These are phyloP conservation scores for Xylaria sp. DNA, from an alignment of 2,329 filamentous ascomycete species.

Conservation along the genomic window DNA sequence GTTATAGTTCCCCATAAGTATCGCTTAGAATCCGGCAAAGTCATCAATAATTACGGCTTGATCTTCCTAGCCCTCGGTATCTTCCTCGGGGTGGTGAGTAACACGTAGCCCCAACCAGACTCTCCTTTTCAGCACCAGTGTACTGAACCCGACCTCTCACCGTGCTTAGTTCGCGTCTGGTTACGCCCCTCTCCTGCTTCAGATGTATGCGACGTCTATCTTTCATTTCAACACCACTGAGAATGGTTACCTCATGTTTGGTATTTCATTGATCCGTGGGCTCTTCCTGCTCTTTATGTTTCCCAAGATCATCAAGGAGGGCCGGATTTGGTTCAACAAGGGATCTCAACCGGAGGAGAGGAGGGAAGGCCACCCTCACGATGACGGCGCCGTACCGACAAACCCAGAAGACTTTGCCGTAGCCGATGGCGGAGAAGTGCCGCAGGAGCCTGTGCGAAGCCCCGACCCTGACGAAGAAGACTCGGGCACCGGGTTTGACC, in stretches of 20 bases:
- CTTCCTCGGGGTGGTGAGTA: conserved; percentile 70
- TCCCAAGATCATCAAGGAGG: conserved; percentile 62
- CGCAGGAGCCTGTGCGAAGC: conserved; percentile 43
- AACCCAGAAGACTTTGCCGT: conserved; percentile 44
- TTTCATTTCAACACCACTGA: conserved; percentile 67
- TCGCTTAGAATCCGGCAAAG: conserved; percentile 60
- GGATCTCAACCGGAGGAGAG: conserved; percentile 9
- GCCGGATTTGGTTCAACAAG: conserved; percentile 54
- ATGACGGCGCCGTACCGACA: conserved; percentile 36
- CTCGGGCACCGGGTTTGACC: conserved; percentile 64
- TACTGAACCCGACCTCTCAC: conserved; percentile 19
- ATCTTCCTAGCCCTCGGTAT: conserved; percentile 73
- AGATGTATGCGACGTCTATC: conserved; percentile 67
- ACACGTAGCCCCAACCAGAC: background rate
- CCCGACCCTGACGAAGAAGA: conserved; percentile 47
- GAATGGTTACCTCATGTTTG: conserved; percentile 68
- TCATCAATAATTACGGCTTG: conserved; percentile 69
- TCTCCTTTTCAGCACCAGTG: background rate
- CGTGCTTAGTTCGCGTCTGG: conserved; percentile 67
- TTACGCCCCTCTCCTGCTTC: conserved; percentile 71
- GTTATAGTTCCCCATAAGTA: conserved; percentile 70
- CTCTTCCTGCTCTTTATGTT: conserved; percentile 67
- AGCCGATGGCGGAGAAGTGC: conserved; percentile 43
- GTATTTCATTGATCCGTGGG: conserved; percentile 65
- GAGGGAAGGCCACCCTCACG: background rate